Evolutionary conservation across 371 early-diverging fungal species (phyloP), one percentile per base, ranked within the genome.

Genomic region (Mucor piriformis): DNA sequence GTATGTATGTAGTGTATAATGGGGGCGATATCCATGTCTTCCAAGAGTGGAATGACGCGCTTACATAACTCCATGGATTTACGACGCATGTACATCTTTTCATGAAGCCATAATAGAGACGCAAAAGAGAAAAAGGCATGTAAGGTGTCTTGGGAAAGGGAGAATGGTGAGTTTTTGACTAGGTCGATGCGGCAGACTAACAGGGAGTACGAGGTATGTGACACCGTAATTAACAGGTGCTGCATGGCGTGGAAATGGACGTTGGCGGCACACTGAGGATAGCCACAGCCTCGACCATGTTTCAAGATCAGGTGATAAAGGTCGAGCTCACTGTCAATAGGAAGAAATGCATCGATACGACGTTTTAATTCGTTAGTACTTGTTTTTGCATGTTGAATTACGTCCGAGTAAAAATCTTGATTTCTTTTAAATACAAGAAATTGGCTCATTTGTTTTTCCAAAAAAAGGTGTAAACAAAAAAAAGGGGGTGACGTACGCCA

Each of bases 1-100:
- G 34, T 32, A 23, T 25, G 27, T n/a, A 60, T 43, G n/a, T 57
- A 63, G 0, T 37, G 43, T 43, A 43, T 8, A 6, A 43, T 18
- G 20, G 5, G 43, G 20, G 43, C 5, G 18, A 43, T 18, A 21
- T 16, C 43, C 16, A 10, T 21, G 12, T 15, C 15, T 13, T 18
- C 5, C 16, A 48, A 18, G 7, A 7, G 18, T 11, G 44, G 46
- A 37, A 57, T 29, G 2, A 51, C 25, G 3, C 57, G 57, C 27
- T 20, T 24, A 20, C 57, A 57, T 16, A 63, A 33, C 29, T 63
- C 63, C 57, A 63, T 56, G 0, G 63, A 57, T 38, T 63, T 63
- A 15, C 63, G 50, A 21, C 57, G 44, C 2, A 47, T 20, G 20
- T 63, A 57, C 3, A 63, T 52, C 16, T 35, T 25, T 8, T 29